Evolutionary conservation across 2,329 filamentous ascomycete species (phyloP).

Genomic region (Trichoderma sp.): DNA sequence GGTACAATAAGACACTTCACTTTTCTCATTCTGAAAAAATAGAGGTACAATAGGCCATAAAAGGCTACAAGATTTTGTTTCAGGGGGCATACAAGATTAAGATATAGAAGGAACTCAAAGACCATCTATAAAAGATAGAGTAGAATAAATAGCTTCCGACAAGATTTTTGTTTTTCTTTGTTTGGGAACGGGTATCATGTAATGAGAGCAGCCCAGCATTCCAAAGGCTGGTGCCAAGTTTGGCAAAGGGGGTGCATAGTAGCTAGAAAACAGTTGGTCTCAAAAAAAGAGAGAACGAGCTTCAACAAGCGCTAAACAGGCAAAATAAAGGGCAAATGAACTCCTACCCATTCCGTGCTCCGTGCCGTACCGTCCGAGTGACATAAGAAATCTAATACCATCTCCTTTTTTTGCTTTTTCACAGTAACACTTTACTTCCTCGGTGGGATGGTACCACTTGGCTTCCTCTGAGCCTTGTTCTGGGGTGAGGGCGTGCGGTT

Average conservation of each 20-base stretch:
- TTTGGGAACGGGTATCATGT: constrained; percentile 27
- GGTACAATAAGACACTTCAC: not conserved
- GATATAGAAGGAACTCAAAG: not conserved
- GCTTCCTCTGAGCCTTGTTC: not conserved
- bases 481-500: constrained; percentile 1
- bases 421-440: not conserved
- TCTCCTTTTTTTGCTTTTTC: not conserved
- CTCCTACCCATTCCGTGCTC: constrained; percentile 1
- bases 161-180: constrained; percentile 3
- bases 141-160: constrained; percentile 11
- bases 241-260: not conserved
- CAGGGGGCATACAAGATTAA: not conserved
- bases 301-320: not conserved
- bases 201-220: constrained; percentile 20
- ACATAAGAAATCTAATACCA: not conserved
- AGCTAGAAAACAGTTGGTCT: constrained; percentile 21
- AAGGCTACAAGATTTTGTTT: not conserved
- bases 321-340: not conserved
- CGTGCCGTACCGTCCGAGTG: not conserved
- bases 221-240: not conserved
- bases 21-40: not conserved
- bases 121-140: constrained; percentile 3
- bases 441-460: not conserved
- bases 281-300: constrained; percentile 1
- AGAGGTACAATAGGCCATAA: not conserved